Base-by-base conservation (phyloP, 495 filamentous ascomycete species). In the Ascobolus immersus region DNA sequence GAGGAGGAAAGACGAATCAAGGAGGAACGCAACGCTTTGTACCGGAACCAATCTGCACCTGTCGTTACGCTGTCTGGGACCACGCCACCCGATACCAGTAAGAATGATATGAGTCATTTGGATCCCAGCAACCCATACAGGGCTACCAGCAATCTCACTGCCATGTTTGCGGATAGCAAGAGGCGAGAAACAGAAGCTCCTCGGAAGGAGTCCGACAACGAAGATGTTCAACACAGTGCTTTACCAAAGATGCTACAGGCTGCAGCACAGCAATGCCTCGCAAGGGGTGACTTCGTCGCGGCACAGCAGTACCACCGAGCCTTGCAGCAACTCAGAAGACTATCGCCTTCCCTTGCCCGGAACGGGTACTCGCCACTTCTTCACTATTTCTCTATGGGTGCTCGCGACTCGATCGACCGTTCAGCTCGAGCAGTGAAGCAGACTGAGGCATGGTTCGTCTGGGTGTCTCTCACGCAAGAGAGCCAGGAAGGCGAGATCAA, bases 361-460 rank as follows among this genome's bases (percentile, higher is more conserved):
- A 63, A 77, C 43, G 69, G 69, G 0, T 74, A 70, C 44, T 64
- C 67, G 1, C 60, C 68, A 9, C 55, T 77, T n/a, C 57, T 77
- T 23, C 68, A 69, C 38, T 72, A 73, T 39, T 73, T 76, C 44
- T 69, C 70, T 5, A 58, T 69, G 7, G 69, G 69, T 0, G 65
- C 72, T 11, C 65, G 72, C 11, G 71, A 75, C 39, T 65, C 66
- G 0, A 66, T 77, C 32, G 61, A 69, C 17, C 59, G 65, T 15
- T 69, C 66, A 3, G 64, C 69, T 0, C 62, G 61, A 13, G 69
- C 69, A 8, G 71, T 75, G 23, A 69, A 76, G 45, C 65, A 73
- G 37, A 75, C 71, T 39, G 72, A 77, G 44, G 70, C 71, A 18
- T 76, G 72, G 72, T 61, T 75, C 22, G 65, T 73, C 14, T 77